Evolutionary conservation across 306 rosid genomes (phyloP).

Genomic region (Lotus japonicus): DNA sequence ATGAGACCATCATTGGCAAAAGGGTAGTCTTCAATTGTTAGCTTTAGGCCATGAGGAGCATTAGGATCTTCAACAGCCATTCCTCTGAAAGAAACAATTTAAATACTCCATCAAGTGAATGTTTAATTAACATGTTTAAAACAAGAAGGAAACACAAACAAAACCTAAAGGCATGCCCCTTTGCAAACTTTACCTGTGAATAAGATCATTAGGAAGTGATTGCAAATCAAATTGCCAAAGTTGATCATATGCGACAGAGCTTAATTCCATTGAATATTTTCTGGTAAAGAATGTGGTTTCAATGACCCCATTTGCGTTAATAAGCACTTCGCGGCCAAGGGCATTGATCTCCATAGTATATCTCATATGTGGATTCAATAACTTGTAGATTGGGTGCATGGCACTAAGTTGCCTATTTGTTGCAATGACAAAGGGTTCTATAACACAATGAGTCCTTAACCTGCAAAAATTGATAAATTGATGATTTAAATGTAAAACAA

Average conservation of each 20-base stretch:
- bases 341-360: conserved; percentile 38
- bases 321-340: conserved; percentile 32
- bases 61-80: conserved; percentile 33
- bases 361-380: conserved; percentile 44
- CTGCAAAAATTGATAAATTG: conserved; percentile 19
- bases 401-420: conserved; percentile 39
- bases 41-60: conserved; percentile 39
- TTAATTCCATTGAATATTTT: conserved; percentile 39
- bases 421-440: conserved; percentile 42
- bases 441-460: conserved; percentile 37
- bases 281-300: conserved; percentile 26
- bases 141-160: background rate
- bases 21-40: conserved; percentile 45
- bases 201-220: conserved; percentile 38
- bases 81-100: conserved; percentile 23
- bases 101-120: background rate
- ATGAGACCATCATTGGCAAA: conserved; percentile 47
- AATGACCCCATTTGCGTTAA: conserved; percentile 35
- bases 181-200: conserved; percentile 23
- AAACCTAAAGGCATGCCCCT: background rate
- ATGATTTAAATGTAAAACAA: background rate
- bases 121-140: background rate
- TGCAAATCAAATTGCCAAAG: conserved; percentile 41
- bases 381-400: conserved; percentile 41
- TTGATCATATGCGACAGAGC: conserved; percentile 29